Evolutionary conservation across 305 asterid genomes (phyloP).

Genomic region (Rubia peregrina): DNA sequence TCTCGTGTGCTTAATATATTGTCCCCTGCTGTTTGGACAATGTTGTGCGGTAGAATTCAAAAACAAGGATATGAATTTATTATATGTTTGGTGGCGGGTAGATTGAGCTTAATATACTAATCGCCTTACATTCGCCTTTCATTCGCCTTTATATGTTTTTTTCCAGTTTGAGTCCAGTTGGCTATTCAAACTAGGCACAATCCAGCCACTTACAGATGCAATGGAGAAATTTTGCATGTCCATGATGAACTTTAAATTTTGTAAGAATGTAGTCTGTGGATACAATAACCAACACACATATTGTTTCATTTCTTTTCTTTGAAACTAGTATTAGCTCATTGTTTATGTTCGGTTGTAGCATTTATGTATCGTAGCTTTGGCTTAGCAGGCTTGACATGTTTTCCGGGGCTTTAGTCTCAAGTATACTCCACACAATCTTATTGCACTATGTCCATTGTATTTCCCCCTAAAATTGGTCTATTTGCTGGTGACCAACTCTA

Average conservation of each 20-base stretch:
- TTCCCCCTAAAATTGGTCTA: conserved; percentile 9
- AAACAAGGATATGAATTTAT: not conserved
- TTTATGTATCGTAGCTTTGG: too few relatives aligned
- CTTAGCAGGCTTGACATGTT: not conserved
- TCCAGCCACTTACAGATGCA: conserved; percentile 63
- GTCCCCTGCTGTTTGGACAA: not conserved
- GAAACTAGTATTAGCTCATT: not conserved
- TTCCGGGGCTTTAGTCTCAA: not conserved
- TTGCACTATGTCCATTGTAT: not conserved
- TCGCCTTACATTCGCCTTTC: not conserved
- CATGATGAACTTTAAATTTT: conserved; percentile 47
- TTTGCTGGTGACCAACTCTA: conserved; percentile 71
- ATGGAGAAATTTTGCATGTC: conserved; percentile 60
- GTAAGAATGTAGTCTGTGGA: conserved; percentile 9
- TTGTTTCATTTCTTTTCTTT: not conserved
- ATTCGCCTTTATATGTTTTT: too few relatives aligned
- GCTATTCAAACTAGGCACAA: conserved; percentile 82
- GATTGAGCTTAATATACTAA: not conserved
- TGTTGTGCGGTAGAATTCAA: not conserved
- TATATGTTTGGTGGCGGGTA: not conserved
- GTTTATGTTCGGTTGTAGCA: not conserved
- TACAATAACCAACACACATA: not conserved
- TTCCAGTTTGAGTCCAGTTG: conserved; percentile 20
- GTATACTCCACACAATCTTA: not conserved
- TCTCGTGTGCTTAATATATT: not conserved